Percentiles rank a stretch among this genome's conserved stretches.
phyloP scores from a whole-genome alignment of 768 basidiomycete species.

The Phaeotremella skinneri region DNA sequence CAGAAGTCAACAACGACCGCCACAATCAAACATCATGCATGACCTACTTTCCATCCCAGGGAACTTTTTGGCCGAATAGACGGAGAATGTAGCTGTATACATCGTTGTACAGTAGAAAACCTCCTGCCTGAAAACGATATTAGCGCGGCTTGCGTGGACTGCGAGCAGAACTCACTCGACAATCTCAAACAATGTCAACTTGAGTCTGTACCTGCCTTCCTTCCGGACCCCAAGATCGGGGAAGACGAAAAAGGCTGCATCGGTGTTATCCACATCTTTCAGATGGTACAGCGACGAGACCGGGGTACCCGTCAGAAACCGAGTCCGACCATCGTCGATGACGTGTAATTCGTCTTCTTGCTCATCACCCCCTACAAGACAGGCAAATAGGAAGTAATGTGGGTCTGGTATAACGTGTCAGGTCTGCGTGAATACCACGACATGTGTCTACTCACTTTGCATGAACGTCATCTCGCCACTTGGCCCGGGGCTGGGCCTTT shows the following conservation, averaged over 20 bases:
- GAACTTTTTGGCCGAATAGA: slow-evolving; percentile 94
- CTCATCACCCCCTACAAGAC: slow-evolving; percentile 75
- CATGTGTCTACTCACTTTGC: slow-evolving; percentile 48
- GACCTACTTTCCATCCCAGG: slow-evolving; percentile 87
- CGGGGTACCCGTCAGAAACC: slow-evolving; percentile 73
- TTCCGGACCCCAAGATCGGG: slow-evolving; percentile 89
- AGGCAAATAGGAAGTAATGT: slow-evolving; percentile 94
- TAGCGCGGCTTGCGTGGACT: slow-evolving; percentile 1
- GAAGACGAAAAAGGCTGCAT: slow-evolving; percentile 92
- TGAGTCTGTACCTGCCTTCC: slow-evolving; percentile 82
- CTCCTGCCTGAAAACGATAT: slow-evolving; percentile 52
- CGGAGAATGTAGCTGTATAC: slow-evolving; percentile 83
- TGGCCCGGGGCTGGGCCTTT: slow-evolving; percentile 24
- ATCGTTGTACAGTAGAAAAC: slow-evolving; percentile 89
- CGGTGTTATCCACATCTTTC: slow-evolving; percentile 65
- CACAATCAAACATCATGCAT: background rate
- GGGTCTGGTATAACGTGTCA: slow-evolving; percentile 67
- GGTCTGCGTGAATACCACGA: slow-evolving; percentile 53
- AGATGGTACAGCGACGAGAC: slow-evolving; percentile 89
- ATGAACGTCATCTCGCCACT: slow-evolving; percentile 38
- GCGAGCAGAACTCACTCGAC: slow-evolving; percentile 65
- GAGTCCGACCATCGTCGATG: slow-evolving; percentile 84
- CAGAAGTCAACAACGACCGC: slow-evolving; percentile 8
- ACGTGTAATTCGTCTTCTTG: slow-evolving; percentile 79
- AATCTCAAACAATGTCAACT: slow-evolving; percentile 80